Evolutionary conservation across 2,329 filamentous ascomycete genomes (phyloP), one percentile per base, ranked within the genome.

Genomic region (Aaosphaeria pasadenensis): DNA sequence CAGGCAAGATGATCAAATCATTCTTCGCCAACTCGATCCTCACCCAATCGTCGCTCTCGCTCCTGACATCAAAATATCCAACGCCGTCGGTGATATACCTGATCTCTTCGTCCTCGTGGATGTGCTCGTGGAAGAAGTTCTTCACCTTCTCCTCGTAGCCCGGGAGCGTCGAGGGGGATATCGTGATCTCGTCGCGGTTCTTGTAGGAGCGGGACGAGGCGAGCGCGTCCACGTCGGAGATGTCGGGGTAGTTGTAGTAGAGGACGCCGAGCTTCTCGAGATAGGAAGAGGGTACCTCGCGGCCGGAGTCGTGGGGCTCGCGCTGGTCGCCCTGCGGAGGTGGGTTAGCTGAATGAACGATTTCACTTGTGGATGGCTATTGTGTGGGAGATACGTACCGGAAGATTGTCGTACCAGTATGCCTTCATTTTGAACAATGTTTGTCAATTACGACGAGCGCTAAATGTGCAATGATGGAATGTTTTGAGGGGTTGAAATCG

Each of bases 41-140:
- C 49, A 99, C 83, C 94, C 94, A 99, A 56, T 88, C 84, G 64
- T 97, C 92, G 17, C 81, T 82, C 70, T 87, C 78, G 63, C 84
- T 86, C 43, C 94, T 79, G 3, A 99, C 91, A 72, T 99, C 94
- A 67, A 99, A 99, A 71, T 88, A 99, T 0, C 94, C 94, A 47
- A 83, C 81, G 0, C 94, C 94, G 52, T 87, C 91, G 31, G 90
- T 79, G 57, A 99, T 91, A 65, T 96, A 99, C 42, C 94, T 80
- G 57, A 99, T 99, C 79, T 99, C 94, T 75, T 99, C 94, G 60
- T 99, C 94, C 76, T 99, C 94, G 69, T 99, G 94, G 62, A 99
- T 72, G 71, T 99, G 94, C 78, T 99, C 94, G 61, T 88, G 71
- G 76, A 97, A 99, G 77, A 99, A 99, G 57, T 74, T 83, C 76